Conservation (phyloP, 1,284 basidiomycete species). For the Pulveroboletus ridleyi region DNA sequence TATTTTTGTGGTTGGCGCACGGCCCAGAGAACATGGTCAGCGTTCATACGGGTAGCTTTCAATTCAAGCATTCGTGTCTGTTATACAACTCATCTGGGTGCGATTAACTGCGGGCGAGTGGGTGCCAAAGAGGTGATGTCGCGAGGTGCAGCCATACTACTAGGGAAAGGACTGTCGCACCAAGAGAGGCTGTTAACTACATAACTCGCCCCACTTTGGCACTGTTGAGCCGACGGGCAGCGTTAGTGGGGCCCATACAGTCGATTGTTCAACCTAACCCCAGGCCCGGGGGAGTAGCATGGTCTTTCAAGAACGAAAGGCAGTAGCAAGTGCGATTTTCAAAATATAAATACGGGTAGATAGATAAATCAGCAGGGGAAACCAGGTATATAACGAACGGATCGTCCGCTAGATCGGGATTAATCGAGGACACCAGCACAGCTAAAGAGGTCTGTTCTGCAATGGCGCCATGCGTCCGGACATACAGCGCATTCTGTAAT, state of each 20-base stretch:
- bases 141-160: not conserved
- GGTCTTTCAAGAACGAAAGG: not conserved
- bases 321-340: not conserved
- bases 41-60: too few species aligned
- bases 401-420: not conserved
- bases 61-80: not conserved
- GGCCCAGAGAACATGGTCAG: not conserved
- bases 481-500: constrained; percentile 47
- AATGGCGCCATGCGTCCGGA: constrained; percentile 52
- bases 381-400: not conserved
- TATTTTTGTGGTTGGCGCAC: not conserved
- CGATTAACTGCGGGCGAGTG: not conserved
- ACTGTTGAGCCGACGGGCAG: not conserved
- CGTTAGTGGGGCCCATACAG: too few species aligned
- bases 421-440: not conserved
- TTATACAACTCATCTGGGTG: not conserved
- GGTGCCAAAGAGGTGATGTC: not conserved
- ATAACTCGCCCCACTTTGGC: not conserved
- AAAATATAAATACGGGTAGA: constrained; percentile 11
- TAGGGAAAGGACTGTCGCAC: not conserved
- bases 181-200: too few species aligned
- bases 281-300: not conserved
- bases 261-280: too few species aligned
- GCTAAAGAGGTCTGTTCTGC: constrained; percentile 33
- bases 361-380: constrained; percentile 16